These are phyloP conservation scores for Penicilliopsis zonata DNA, from an alignment of 495 filamentous ascomycete genomes.

Conservation along the genomic window DNA sequence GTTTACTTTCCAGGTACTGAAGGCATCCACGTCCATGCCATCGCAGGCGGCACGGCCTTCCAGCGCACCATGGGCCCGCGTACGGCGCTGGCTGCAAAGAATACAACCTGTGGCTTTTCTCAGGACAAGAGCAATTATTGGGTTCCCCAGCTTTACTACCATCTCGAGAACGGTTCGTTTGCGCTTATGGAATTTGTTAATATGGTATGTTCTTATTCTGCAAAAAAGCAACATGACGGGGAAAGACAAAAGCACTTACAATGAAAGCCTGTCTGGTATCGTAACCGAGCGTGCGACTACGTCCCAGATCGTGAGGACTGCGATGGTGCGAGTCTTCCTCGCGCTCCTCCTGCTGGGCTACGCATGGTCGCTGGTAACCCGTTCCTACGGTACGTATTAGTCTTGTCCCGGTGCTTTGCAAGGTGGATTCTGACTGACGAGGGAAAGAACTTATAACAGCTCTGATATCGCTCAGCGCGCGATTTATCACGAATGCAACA, in stretches of 20 bases:
- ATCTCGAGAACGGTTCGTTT: constrained; percentile 46
- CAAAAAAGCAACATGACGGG: too few species aligned
- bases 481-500: constrained; percentile 15
- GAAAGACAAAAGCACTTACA: too few species aligned
- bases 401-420: too few species aligned
- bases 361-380: constrained; percentile 64
- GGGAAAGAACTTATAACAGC: constrained; percentile 10
- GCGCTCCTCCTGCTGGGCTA: constrained; percentile 43
- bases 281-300: constrained; percentile 16
- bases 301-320: constrained; percentile 5
- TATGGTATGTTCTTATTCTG: too few species aligned
- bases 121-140: constrained; percentile 69
- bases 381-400: constrained; percentile 8
- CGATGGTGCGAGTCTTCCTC: constrained; percentile 1
- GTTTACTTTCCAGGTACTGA: constrained; percentile 45
- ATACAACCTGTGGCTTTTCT: constrained; percentile 52
- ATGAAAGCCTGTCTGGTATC: constrained; percentile 12
- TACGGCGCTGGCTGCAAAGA: constrained; percentile 44
- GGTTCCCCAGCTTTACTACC: constrained; percentile 60
- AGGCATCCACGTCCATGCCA: constrained; percentile 55
- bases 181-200: constrained; percentile 8
- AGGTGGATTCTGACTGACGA: too few species aligned
- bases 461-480: constrained; percentile 11
- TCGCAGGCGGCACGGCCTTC: constrained; percentile 67
- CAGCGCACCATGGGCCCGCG: constrained; percentile 45